phyloP scores from a whole-genome alignment of 805 yeast genomes.

The Candida gorgasii region DNA sequence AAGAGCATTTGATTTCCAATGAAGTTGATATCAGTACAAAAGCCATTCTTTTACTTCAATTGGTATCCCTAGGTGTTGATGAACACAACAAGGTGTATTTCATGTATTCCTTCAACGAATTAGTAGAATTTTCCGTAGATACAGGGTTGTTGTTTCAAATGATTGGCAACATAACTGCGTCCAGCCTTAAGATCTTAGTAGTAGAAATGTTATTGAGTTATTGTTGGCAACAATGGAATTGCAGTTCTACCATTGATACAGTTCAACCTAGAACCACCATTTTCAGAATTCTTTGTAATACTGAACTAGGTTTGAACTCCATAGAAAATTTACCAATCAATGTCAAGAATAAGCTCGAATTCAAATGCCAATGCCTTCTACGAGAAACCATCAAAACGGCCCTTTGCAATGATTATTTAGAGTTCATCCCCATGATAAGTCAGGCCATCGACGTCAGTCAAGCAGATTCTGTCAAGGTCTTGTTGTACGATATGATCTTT shows the following conservation, averaged over 20 bases:
- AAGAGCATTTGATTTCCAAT: slow-evolving; percentile 9
- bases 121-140: slow-evolving; percentile 43
- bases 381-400: slow-evolving; percentile 18
- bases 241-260: slow-evolving; percentile 8
- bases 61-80: slow-evolving; percentile 26
- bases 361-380: slow-evolving; percentile 16
- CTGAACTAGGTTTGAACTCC: slow-evolving; percentile 28
- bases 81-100: slow-evolving; percentile 29
- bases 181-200: slow-evolving; percentile 28
- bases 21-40: slow-evolving; percentile 10
- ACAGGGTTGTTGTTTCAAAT: slow-evolving; percentile 34
- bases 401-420: slow-evolving; percentile 31
- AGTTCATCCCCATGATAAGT: slow-evolving; percentile 33
- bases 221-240: slow-evolving; percentile 30
- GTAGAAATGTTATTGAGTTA: slow-evolving; percentile 45
- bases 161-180: slow-evolving; percentile 19
- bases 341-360: slow-evolving; percentile 13
- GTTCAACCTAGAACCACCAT: slow-evolving; percentile 29
- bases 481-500: slow-evolving; percentile 28
- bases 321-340: slow-evolving; percentile 1
- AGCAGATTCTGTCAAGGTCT: slow-evolving; percentile 15
- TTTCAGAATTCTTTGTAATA: slow-evolving; percentile 34
- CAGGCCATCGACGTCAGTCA: slow-evolving; percentile 32
- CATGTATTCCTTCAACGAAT: slow-evolving; percentile 35
- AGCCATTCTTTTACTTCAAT: slow-evolving; percentile 13